phyloP scores from a whole-genome alignment of 352 stramenopile species.

The Pilasporangium apinafurcum region DNA sequence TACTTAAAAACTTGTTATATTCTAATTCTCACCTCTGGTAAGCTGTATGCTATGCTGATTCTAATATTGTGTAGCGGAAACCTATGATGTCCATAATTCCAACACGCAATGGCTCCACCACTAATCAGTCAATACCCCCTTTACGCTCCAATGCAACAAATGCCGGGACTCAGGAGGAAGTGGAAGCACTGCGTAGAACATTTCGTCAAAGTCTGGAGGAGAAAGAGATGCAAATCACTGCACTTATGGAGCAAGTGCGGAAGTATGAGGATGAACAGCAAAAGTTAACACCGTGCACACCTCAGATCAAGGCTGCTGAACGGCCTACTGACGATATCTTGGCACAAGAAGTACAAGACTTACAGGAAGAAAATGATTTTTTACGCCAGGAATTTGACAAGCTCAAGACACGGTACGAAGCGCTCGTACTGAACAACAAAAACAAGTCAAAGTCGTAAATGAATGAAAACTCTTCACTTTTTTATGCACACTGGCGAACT shows the following conservation, averaged over 20 bases:
- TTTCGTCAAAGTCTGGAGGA: slow-evolving; percentile 43
- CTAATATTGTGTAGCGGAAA: slow-evolving; percentile 11
- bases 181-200: slow-evolving; percentile 35
- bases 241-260: slow-evolving; percentile 31
- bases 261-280: slow-evolving; percentile 6
- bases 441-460: background rate
- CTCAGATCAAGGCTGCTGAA: slow-evolving; percentile 1
- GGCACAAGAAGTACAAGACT: slow-evolving; percentile 33
- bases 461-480: background rate
- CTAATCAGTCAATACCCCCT: too few relatives aligned
- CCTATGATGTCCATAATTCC: slow-evolving; percentile 7
- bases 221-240: slow-evolving; percentile 61
- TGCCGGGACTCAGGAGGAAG: slow-evolving; percentile 10
- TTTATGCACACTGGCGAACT: slow-evolving; percentile 10
- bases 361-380: slow-evolving; percentile 65
- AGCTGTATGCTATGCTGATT: background rate
- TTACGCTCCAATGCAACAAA: slow-evolving; percentile 2
- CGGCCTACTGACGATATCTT: too few relatives aligned
- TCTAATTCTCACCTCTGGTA: background rate
- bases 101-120: too few relatives aligned
- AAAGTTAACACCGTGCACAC: background rate
- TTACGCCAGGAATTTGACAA: slow-evolving; percentile 61
- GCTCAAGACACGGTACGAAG: slow-evolving; percentile 58
- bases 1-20: slow-evolving; percentile 4
- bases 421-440: slow-evolving; percentile 11